Evolutionary conservation across 768 basidiomycete genomes (phyloP).

Genomic region (Tremella yokohamensis): DNA sequence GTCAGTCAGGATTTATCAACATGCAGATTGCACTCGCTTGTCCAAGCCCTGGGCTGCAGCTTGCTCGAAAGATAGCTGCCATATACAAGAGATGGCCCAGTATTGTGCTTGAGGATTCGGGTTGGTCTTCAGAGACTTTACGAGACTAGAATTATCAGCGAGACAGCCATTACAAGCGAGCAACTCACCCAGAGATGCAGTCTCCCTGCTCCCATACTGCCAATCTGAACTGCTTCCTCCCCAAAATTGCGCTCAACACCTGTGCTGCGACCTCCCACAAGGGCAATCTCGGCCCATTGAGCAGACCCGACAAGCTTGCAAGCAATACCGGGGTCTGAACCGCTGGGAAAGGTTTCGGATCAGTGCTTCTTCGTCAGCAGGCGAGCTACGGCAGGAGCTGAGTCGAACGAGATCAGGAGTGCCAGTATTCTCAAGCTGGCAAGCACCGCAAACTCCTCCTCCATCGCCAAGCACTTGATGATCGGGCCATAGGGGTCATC

Average conservation of each 20-base stretch:
- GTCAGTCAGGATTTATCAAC: constrained; percentile 9
- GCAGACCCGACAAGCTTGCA: constrained; percentile 55
- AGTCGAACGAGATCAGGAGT: constrained; percentile 67
- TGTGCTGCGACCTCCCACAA: constrained; percentile 83
- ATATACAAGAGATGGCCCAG: constrained; percentile 86
- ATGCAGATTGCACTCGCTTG: constrained; percentile 58
- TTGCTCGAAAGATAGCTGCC: constrained; percentile 88
- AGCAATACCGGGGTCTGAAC: constrained; percentile 29
- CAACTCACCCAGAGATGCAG: constrained; percentile 51
- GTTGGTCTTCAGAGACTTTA: constrained; percentile 75
- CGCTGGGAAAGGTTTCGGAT: constrained; percentile 42
- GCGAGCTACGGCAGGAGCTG: background rate
- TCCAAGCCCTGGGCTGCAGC: constrained; percentile 81
- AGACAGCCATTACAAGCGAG: constrained; percentile 57
- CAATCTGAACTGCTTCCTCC: constrained; percentile 72
- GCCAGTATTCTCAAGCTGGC: constrained; percentile 85
- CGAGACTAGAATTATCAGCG: constrained; percentile 57
- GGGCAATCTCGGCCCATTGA: constrained; percentile 56
- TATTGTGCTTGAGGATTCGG: constrained; percentile 92
- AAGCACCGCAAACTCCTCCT: constrained; percentile 93
- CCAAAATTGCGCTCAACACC: constrained; percentile 77
- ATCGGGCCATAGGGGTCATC: constrained; percentile 38
- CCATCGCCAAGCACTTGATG: constrained; percentile 69
- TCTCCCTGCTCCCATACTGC: constrained; percentile 66
- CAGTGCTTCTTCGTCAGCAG: constrained; percentile 33